Evolutionary conservation across 2,329 filamentous ascomycete genomes (phyloP), one percentile per base, ranked within the genome.

Genomic region (Fusarium zealandicum): DNA sequence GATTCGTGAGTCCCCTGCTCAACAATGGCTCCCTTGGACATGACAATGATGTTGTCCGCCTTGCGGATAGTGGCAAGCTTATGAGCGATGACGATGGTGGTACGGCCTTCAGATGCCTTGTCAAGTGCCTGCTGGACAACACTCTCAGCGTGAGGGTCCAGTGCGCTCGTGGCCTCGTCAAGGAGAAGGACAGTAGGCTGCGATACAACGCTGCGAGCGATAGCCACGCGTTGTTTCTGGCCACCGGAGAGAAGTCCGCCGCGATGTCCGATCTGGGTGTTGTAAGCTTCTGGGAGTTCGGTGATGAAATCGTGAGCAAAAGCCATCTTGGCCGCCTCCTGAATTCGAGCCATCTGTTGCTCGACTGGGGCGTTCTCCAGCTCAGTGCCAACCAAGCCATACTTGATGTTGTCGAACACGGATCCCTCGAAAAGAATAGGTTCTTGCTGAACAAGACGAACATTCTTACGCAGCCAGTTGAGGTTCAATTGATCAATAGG

Each of bases 191-290:
- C 83, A 1, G 76, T 75, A 0, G 86, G 85, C 36, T 84, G 73
- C 16, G 82, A 81, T 22, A 89, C 75, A 44, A 89, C 84, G 36
- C 82, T 83, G 20, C 86, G 78, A 3, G 86, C 86, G 51, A 89
- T 89, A 1, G 85, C 82, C 11, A 89, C 76, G 13, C 86, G 78
- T 64, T 89, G 86, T 31, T 85, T 79, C 64, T 89, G 86, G 2
- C 86, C 86, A 18, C 86, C 86, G n/a, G 83, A 87, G 1, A 89
- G 74, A 44, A 86, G 82, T 30, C 84, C 82, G 2, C 86, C 87
- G 10, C 80, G 79, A 61, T 88, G 82, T 6, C 87, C 87, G 7
- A 89, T 83, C 7, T 78, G 73, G 0, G 86, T 87, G 2, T 82
- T 76, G 61, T 76, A 76, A 4, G 71, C 82, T 52, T 74, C 57